A percentile compares a stretch with the other conserved stretches of the same genome.
Conservation (phyloP, 805 yeast genomes). For the Torulaspora franciscae region DNA sequence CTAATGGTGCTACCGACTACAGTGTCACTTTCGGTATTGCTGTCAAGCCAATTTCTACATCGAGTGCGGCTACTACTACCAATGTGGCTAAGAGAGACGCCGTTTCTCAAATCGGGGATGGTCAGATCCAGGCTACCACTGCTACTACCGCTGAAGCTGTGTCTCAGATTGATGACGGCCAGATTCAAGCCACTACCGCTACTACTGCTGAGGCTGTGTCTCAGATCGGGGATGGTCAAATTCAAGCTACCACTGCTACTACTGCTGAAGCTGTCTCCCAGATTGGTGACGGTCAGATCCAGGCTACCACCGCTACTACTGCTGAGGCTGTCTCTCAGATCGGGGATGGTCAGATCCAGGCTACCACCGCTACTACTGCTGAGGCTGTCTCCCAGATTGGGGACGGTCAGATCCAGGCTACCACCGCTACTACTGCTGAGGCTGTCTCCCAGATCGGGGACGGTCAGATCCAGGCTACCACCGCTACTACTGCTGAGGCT, state of each 20-base stretch:
- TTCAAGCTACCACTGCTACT: conserved; percentile 33
- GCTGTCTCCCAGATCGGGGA: conserved; percentile 43
- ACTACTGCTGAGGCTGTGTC: conserved; percentile 16
- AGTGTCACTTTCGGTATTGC: conserved; percentile 62
- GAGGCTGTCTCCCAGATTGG: conserved; percentile 36
- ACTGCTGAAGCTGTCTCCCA: conserved; percentile 1
- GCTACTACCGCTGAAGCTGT: conserved; percentile 13
- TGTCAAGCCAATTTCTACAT: conserved; percentile 45
- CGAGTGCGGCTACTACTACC: conserved; percentile 34
- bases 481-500: conserved; percentile 30
- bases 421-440: conserved; percentile 33
- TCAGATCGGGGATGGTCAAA: conserved; percentile 42
- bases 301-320: conserved; percentile 4
- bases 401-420: conserved; percentile 42
- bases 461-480: conserved; percentile 37
- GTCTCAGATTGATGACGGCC: background rate
- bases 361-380: conserved; percentile 28
- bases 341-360: conserved; percentile 42
- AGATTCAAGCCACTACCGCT: background rate
- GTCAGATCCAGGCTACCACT: conserved; percentile 32
- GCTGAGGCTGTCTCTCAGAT: conserved; percentile 32
- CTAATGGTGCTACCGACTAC: conserved; percentile 56
- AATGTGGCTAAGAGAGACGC: conserved; percentile 29
- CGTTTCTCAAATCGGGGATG: conserved; percentile 31
- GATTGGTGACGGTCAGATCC: conserved; percentile 1